A percentile compares a stretch with the other conserved stretches of the same genome.
Conservation (phyloP, 2,329 filamentous ascomycete genomes). For the Tricladium varicosporioides region DNA sequence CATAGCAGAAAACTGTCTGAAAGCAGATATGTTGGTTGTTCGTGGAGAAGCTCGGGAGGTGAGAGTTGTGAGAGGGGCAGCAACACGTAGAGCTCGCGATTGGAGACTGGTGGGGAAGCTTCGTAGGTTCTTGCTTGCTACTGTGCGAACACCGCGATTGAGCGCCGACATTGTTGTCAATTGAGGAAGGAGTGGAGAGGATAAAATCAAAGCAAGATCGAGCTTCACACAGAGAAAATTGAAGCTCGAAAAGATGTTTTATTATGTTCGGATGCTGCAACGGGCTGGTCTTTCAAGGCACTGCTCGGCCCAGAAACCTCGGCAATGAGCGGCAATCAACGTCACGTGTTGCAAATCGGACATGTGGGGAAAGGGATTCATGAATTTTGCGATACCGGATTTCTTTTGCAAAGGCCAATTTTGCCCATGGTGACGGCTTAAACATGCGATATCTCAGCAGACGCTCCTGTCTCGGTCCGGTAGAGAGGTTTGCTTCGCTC, state of each 20-base stretch:
- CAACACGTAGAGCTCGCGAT: slow-evolving; percentile 25
- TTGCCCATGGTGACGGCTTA: too few species aligned
- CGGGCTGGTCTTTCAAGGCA: background rate
- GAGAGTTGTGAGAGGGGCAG: slow-evolving; percentile 25
- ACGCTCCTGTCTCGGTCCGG: too few species aligned
- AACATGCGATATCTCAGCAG: too few species aligned
- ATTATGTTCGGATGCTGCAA: background rate
- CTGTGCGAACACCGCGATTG: slow-evolving; percentile 32
- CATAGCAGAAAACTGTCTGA: slow-evolving; percentile 37
- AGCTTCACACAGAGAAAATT: background rate
- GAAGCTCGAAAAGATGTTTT: slow-evolving; percentile 2
- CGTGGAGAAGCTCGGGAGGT: slow-evolving; percentile 23
- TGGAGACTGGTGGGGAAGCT: slow-evolving; percentile 24
- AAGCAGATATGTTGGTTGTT: slow-evolving; percentile 12
- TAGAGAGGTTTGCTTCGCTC: too few species aligned
- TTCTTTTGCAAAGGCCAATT: too few species aligned
- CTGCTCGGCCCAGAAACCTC: background rate
- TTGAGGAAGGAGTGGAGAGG: slow-evolving; percentile 14
- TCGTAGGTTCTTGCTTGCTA: slow-evolving; percentile 29
- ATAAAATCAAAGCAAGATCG: slow-evolving; percentile 1
- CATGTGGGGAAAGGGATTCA: background rate
- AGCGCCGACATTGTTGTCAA: slow-evolving; percentile 32
- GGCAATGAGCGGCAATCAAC: background rate
- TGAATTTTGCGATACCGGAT: background rate
- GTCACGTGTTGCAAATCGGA: background rate